These are phyloP conservation scores for Cotoneaster glaucophyllus DNA, from an alignment of 306 rosid genomes.

Conservation along the genomic window DNA sequence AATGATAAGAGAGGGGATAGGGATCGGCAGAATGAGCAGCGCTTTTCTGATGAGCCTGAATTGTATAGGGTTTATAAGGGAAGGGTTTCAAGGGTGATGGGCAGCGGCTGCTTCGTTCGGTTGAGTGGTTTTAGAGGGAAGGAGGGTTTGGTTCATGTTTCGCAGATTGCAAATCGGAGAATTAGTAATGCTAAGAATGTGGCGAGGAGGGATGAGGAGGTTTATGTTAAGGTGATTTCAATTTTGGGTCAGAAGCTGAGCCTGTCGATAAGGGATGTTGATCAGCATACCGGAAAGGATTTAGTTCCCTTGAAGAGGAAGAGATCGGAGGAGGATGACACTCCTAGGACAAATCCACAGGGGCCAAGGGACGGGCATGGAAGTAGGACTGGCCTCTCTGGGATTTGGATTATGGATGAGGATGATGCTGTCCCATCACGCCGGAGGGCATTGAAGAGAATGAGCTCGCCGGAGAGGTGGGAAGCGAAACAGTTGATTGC, in stretches of 20 bases:
- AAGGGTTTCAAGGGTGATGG: background rate
- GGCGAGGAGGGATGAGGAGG: background rate
- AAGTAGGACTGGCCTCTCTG: slow-evolving; percentile 70
- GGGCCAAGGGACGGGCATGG: slow-evolving; percentile 47
- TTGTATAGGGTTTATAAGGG: background rate
- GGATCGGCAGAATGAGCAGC: too few species aligned
- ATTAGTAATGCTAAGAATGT: background rate
- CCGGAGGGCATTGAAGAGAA: slow-evolving; percentile 61
- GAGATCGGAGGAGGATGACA: slow-evolving; percentile 45
- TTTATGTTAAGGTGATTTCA: background rate
- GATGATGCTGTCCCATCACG: slow-evolving; percentile 44
- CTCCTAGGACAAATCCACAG: slow-evolving; percentile 46
- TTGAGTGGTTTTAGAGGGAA: background rate
- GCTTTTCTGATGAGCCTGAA: background rate
- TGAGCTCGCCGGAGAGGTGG: slow-evolving; percentile 92
- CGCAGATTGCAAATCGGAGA: background rate
- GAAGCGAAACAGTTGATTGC: slow-evolving; percentile 79
- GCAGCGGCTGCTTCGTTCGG: background rate
- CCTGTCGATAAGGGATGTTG: background rate
- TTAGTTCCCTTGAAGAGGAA: slow-evolving; percentile 60
- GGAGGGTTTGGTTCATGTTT: background rate
- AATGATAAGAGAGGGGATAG: slow-evolving; percentile 30
- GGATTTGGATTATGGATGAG: slow-evolving; percentile 74
- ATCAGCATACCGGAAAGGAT: slow-evolving; percentile 21
- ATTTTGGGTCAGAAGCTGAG: background rate